These are phyloP conservation scores for Populus davidiana DNA, from an alignment of 345 rosid species.

Conservation along the genomic window DNA sequence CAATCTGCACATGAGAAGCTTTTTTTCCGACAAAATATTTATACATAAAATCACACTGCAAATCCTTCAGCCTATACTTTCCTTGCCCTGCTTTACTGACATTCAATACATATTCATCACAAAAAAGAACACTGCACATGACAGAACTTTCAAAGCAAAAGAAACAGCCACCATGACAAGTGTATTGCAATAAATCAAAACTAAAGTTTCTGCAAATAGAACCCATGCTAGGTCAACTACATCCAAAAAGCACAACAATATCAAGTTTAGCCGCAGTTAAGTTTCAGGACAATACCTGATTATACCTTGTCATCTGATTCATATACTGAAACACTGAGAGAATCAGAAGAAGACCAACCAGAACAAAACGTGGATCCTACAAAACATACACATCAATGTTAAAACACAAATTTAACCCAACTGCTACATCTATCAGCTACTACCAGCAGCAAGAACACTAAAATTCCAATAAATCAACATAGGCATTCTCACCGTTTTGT, in stretches of 20 bases:
- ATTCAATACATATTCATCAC: neutral
- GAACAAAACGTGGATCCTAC: conserved; percentile 88
- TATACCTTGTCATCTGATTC: conserved; percentile 75
- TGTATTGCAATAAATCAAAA: neutral
- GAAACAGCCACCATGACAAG: neutral
- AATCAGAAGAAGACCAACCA: conserved; percentile 77
- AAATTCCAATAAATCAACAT: neutral
- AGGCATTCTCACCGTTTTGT: conserved; percentile 71
- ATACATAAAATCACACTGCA: neutral
- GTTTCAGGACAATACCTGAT: conserved; percentile 52
- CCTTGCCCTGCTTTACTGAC: neutral
- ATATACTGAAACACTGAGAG: conserved; percentile 86
- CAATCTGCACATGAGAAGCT: neutral
- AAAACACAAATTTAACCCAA: neutral
- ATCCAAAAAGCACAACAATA: neutral
- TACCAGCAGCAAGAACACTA: conserved; percentile 7
- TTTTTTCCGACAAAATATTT: no score
- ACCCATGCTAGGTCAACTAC: neutral
- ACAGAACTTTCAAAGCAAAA: neutral
- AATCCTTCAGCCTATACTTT: neutral
- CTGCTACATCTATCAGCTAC: neutral
- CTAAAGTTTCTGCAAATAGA: neutral
- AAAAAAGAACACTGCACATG: neutral
- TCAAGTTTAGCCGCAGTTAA: neutral
- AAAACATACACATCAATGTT: conserved; percentile 11